Conservation (phyloP, 2,329 filamentous ascomycete species). For the Botrytis galanthina region DNA sequence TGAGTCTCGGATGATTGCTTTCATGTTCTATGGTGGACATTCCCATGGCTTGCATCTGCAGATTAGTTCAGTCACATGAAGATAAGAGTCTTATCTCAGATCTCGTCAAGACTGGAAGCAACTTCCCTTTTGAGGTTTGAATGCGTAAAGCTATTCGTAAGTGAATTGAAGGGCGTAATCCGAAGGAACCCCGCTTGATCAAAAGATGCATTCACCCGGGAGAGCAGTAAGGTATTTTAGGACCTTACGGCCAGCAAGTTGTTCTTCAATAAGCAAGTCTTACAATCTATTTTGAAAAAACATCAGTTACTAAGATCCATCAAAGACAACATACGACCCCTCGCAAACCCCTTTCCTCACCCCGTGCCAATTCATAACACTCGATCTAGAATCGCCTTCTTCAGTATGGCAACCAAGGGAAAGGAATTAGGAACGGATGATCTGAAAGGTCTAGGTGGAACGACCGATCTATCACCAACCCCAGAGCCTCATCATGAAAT, state of each 20-base stretch:
- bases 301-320: slow-evolving; percentile 6
- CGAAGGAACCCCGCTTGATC: slow-evolving; percentile 3
- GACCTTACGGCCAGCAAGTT: not conserved
- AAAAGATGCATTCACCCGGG: not conserved
- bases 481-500: slow-evolving; percentile 19
- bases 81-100: slow-evolving; percentile 15
- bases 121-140: slow-evolving; percentile 6
- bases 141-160: not conserved
- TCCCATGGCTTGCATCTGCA: not conserved
- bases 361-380: not conserved
- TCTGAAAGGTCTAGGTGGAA: slow-evolving; percentile 23
- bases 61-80: not conserved
- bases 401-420: not conserved
- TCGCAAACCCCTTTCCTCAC: not conserved
- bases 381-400: not conserved
- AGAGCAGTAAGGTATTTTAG: not conserved
- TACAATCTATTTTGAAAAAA: not conserved
- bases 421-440: slow-evolving; percentile 16
- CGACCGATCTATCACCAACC: slow-evolving; percentile 22
- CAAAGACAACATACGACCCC: slow-evolving; percentile 12
- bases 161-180: not conserved
- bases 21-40: not conserved
- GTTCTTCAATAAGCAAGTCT: slow-evolving; percentile 6
- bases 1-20: slow-evolving; percentile 19
- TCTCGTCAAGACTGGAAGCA: slow-evolving; percentile 1